phyloP scores from a whole-genome alignment of 2,329 filamentous ascomycete genomes.

The Diaporthe longicolla region DNA sequence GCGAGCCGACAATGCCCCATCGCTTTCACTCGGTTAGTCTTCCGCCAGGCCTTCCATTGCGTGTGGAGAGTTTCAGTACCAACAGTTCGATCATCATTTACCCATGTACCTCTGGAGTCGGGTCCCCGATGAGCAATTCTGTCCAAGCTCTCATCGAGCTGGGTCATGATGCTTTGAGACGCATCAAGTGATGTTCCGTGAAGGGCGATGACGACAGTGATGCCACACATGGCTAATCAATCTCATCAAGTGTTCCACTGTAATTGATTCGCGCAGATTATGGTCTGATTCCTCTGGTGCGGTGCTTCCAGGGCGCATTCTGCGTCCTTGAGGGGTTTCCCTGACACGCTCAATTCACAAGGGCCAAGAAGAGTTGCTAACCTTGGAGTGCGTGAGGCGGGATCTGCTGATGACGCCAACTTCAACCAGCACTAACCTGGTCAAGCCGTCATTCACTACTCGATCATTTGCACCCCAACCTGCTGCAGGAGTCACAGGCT shows the following conservation, averaged over 20 bases:
- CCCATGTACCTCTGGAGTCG: conserved; percentile 50
- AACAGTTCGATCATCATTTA: conserved; percentile 44
- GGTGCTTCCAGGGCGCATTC: too few species aligned
- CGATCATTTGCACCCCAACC: background rate
- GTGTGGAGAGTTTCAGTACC: conserved; percentile 15
- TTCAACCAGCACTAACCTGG: conserved; percentile 2
- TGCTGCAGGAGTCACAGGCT: background rate
- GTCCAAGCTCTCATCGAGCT: conserved; percentile 47
- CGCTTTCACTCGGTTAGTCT: conserved; percentile 39
- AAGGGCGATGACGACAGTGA: conserved; percentile 19
- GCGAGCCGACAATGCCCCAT: conserved; percentile 66
- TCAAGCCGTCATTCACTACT: conserved; percentile 11
- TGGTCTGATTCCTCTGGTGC: background rate
- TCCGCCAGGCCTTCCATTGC: conserved; percentile 32
- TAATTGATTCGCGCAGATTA: background rate
- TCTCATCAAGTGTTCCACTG: background rate
- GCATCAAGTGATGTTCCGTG: conserved; percentile 11
- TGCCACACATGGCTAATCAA: background rate
- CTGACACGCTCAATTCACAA: background rate
- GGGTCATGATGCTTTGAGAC: background rate
- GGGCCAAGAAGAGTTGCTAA: too few species aligned
- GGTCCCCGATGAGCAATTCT: conserved; percentile 51
- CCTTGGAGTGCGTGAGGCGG: too few species aligned
- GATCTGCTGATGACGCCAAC: conserved; percentile 7
- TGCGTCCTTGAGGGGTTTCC: too few species aligned